These are phyloP conservation scores for Datisca glomerata DNA, from an alignment of 306 rosid species.

Conservation along the genomic window DNA sequence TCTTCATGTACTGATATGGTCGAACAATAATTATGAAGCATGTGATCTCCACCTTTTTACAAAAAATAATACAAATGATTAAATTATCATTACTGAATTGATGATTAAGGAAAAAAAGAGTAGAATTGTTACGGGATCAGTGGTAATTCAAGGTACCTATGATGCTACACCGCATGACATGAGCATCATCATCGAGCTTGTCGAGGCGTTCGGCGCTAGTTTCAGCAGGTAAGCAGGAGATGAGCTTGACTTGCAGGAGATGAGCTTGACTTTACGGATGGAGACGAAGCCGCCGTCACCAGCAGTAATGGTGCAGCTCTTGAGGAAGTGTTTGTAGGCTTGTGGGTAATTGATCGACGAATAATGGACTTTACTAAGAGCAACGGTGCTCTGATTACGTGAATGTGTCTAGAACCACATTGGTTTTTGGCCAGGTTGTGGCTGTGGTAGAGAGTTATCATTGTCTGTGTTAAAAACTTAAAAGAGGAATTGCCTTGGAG, in stretches of 20 bases:
- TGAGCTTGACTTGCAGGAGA: slow-evolving; percentile 28
- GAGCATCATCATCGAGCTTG: slow-evolving; percentile 33
- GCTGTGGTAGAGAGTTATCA: slow-evolving; percentile 22
- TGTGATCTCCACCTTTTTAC: slow-evolving; percentile 59
- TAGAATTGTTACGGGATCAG: no score
- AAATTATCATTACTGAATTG: no score
- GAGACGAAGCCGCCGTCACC: slow-evolving; percentile 42
- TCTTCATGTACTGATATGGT: slow-evolving; percentile 39
- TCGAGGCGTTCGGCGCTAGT: slow-evolving; percentile 46
- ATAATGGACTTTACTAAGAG: slow-evolving; percentile 42
- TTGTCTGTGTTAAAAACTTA: slow-evolving; percentile 4
- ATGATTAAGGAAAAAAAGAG: no score
- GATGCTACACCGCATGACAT: slow-evolving; percentile 36
- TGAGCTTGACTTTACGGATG: slow-evolving; percentile 9
- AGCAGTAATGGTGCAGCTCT: slow-evolving; percentile 24
- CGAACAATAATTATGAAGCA: slow-evolving; percentile 39
- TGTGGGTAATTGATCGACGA: slow-evolving; percentile 37
- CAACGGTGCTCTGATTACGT: slow-evolving; percentile 34
- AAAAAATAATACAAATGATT: no score
- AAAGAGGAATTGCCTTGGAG: no score
- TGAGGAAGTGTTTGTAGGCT: slow-evolving; percentile 42
- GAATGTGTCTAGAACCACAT: slow-evolving; percentile 40
- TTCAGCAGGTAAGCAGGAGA: slow-evolving; percentile 43
- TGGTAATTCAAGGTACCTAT: no score
- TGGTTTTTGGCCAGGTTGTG: slow-evolving; percentile 18